Conservation (phyloP, 2,329 filamentous ascomycete species). For the Cytospora piceae region DNA sequence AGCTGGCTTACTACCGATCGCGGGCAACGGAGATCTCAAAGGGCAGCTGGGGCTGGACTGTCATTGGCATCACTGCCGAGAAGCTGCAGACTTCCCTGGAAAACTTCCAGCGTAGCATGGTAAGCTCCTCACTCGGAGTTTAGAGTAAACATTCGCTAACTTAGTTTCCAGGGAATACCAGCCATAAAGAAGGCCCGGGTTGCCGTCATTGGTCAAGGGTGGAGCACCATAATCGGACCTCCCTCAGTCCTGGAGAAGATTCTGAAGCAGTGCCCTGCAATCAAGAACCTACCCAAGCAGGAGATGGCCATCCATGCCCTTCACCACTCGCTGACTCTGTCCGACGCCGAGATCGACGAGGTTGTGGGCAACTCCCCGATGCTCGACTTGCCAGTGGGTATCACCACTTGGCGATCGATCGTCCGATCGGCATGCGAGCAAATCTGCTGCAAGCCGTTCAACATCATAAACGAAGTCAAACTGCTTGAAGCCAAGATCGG, state of each 20-base stretch:
- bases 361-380: slow-evolving; percentile 20
- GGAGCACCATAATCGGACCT: slow-evolving; percentile 24
- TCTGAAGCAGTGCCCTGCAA: slow-evolving; percentile 22
- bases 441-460: slow-evolving; percentile 24
- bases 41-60: slow-evolving; percentile 24
- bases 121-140: not conserved
- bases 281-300: slow-evolving; percentile 26
- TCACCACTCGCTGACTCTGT: slow-evolving; percentile 22
- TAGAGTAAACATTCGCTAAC: not conserved
- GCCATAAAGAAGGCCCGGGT: slow-evolving; percentile 23
- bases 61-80: slow-evolving; percentile 25
- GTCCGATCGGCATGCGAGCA: slow-evolving; percentile 20
- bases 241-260: slow-evolving; percentile 26
- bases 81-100: slow-evolving; percentile 20
- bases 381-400: slow-evolving; percentile 18
- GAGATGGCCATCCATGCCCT: slow-evolving; percentile 26
- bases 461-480: slow-evolving; percentile 25
- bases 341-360: slow-evolving; percentile 17
- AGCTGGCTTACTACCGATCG: slow-evolving; percentile 23
- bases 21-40: slow-evolving; percentile 24
- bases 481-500: slow-evolving; percentile 4
- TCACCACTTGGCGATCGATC: slow-evolving; percentile 10
- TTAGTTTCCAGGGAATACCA: slow-evolving; percentile 15
- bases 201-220: slow-evolving; percentile 24
- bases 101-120: slow-evolving; percentile 26